Evolutionary conservation across 306 rosid species (phyloP), one percentile per base, ranked within the genome.

Genomic region (Biancaea sappan): DNA sequence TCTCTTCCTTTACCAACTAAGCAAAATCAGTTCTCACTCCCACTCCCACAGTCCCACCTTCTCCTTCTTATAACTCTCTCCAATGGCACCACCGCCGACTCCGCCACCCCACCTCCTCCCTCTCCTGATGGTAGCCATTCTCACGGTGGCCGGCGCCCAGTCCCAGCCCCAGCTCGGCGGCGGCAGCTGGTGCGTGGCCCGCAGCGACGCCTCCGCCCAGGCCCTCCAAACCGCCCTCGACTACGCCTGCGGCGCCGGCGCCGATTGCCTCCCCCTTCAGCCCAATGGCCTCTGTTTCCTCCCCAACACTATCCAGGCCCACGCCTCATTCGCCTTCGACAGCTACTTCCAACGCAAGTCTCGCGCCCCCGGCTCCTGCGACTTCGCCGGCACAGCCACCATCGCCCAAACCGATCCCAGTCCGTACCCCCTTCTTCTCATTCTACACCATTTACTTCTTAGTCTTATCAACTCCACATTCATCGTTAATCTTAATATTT

Each of bases 301-400:
- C 0, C 99, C 99, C 0, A 94, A 94, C 72, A 91, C 97, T 19
- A 79, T 94, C 73, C 99, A 88, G 52, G 99, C 98, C 11, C 99
- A 90, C 53, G 84, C 99, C 77, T 94, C 99, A 8, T 95, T 90
- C 63, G 99, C 98, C 56, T 95, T 90, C 88, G 78, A 95, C 64
- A 92, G 96, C 74, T 92, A 40, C 78, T 95, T 80, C 64, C 94
- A 88, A 24, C 79, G 81, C 29, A 84, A 74, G 51, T 64, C 76
- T 1, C 88, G 86, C 85, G 92, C 91, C 0, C 92, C 96, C 21
- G 99, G 96, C 3, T 81, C 92, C 13, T 94, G 98, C 41, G 96
- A 82, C 80, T 92, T 94, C 65, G 65, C 88, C 32, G 92, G 82
- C 77, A 76, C 98, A 0, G 89, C 93, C 77, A 95, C 92, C 84